Conservation (phyloP, 345 rosid species). For the Arabis alpina region DNA sequence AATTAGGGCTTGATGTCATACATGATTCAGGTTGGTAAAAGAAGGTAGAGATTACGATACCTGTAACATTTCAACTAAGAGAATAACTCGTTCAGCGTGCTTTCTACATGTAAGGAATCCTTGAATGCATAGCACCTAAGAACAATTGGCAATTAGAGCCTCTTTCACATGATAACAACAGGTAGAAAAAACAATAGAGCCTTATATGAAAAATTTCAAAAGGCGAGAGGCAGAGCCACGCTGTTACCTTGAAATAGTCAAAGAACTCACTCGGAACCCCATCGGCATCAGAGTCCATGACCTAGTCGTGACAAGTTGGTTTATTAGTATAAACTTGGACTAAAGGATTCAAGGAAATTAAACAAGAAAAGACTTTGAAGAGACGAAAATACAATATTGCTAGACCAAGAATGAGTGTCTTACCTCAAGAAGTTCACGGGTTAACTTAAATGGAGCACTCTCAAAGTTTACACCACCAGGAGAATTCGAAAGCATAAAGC, state of each 20-base stretch:
- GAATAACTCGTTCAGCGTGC: conserved; percentile 96
- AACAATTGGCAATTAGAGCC: conserved; percentile 19
- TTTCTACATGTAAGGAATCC: conserved; percentile 97
- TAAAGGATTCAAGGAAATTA: conserved; percentile 12
- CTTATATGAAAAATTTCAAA: no score
- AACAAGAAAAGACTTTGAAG: conserved; percentile 17
- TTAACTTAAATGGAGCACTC: conserved; percentile 99
- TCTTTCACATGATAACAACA: not conserved
- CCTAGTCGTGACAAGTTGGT: conserved; percentile 50
- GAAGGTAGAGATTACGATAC: conserved; percentile 46
- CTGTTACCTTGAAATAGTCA: conserved; percentile 91
- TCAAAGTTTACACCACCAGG: conserved; percentile 99
- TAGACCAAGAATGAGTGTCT: conserved; percentile 6
- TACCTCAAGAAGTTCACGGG: conserved; percentile 99
- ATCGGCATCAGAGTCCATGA: conserved; percentile 99
- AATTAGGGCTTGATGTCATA: not conserved
- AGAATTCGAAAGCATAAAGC: conserved; percentile 98
- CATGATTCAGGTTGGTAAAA: conserved; percentile 1
- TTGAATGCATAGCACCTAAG: conserved; percentile 94
- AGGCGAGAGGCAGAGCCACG: conserved; percentile 20
- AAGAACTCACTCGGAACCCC: conserved; percentile 99
- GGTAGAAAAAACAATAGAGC: no score
- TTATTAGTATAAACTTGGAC: not conserved
- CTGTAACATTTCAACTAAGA: conserved; percentile 99
- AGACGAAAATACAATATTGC: conserved; percentile 6